Percentiles rank a stretch among this genome's conserved stretches.
These are phyloP conservation scores for Paecilomyces dactylethromorphus DNA, from an alignment of 2,329 filamentous ascomycete genomes.

Conservation along the genomic window DNA sequence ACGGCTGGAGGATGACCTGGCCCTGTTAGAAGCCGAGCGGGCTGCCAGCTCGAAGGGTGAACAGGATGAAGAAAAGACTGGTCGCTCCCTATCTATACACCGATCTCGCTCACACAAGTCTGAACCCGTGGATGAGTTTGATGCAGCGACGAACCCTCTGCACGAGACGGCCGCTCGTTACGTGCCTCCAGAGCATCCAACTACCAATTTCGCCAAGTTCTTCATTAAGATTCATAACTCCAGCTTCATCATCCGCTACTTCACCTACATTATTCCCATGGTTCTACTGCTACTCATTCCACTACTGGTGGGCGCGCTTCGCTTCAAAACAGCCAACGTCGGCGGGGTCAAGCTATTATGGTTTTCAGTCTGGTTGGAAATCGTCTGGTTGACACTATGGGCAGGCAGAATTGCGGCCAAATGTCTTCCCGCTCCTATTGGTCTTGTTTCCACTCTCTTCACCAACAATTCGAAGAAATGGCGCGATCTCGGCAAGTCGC, in stretches of 20 bases:
- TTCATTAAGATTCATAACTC: constrained; percentile 61
- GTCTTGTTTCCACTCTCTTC: constrained; percentile 63
- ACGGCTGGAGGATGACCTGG: constrained; percentile 60
- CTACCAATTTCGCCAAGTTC: constrained; percentile 55
- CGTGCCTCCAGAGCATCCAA: constrained; percentile 57
- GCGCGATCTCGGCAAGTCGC: constrained; percentile 76
- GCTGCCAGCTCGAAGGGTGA: constrained; percentile 40
- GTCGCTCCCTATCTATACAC: constrained; percentile 40
- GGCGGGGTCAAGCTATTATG: constrained; percentile 75
- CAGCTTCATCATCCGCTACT: constrained; percentile 61
- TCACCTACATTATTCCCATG: constrained; percentile 64
- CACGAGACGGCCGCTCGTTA: constrained; percentile 62
- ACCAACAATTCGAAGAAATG: constrained; percentile 90
- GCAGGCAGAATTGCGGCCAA: constrained; percentile 62
- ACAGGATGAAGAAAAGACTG: constrained; percentile 23
- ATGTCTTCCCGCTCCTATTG: constrained; percentile 55
- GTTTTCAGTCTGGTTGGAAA: constrained; percentile 94
- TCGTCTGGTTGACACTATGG: constrained; percentile 90
- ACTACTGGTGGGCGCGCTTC: constrained; percentile 56
- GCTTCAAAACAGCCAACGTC: constrained; percentile 54
- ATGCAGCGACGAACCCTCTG: constrained; percentile 60
- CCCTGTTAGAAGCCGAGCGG: constrained; percentile 59
- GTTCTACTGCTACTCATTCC: constrained; percentile 61
- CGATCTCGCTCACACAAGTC: constrained; percentile 47
- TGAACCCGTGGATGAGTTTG: constrained; percentile 60